Base-by-base conservation (phyloP, 176 grass and related monocot species). In the Triticum turgidum region DNA sequence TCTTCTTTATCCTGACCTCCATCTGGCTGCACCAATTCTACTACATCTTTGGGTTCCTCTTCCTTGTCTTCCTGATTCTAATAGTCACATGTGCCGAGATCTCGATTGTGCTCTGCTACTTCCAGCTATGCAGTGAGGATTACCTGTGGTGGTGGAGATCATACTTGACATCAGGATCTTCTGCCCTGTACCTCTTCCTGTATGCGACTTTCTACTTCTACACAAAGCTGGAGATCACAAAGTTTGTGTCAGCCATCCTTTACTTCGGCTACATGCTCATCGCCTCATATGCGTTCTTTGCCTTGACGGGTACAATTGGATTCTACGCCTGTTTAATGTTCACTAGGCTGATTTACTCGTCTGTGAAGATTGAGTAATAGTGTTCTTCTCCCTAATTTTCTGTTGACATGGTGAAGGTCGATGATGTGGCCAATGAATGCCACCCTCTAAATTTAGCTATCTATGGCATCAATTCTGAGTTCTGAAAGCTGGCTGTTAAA, bases 191-290 rank as follows among this genome's bases (percentile, higher is more conserved):
- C 30, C 90, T 97, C 70, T 97, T 97, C 85, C 85, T 94, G 9
- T 97, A 97, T 56, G 90, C 94, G 2, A 87, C 88, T 76, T 97
- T 97, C 79, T 97, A 97, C 70, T 97, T 97, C 88, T 94, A 94
- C 65, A 97, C 94, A 49, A 97, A 97, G 90, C 92, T 97, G 37
- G 92, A 97, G 80, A 97, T 97, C 68, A 97, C 94, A 24, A 97
- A 94, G 83, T 75, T 91, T 13, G 92, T 92, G 69, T 97, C 94
- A 52, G 94, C 88, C 0, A 68, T 92, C 73, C 69, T 97, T 51
- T 97, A 97, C 89, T 97, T 97, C 0, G 92, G 94, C 58, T 97
- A 97, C 92, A 97, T 97, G 94, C 88, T 97, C 13, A 97, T 94
- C 14, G 94, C 90, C 1, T 94, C 94, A 0, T 97, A 97, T 83